Base-by-base conservation (phyloP, 1,139 yeast genomes). In the Taiozyma onychis region DNA sequence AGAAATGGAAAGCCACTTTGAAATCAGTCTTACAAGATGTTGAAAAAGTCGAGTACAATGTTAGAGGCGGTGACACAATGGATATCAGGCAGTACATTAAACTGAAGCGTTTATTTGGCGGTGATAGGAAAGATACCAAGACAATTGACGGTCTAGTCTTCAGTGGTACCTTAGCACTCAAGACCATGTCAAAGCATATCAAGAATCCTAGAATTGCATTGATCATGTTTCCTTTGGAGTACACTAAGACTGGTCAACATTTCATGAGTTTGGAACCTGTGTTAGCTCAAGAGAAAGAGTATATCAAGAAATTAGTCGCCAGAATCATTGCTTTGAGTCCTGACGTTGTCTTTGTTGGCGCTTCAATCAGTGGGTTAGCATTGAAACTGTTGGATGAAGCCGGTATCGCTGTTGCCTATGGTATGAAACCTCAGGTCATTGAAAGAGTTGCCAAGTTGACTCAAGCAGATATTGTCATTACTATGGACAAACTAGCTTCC, bases 81-180 rank as follows among this genome's bases (percentile, higher is more conserved):
- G 97, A 95, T 63, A 83, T 91, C 48, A 78, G 95, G 39, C 95
- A 88, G 57, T 91, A 89, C 66, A 83, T 93, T 45, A 95, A 95
- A 63, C 76, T 93, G 46, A 95, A 93, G 63, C 77, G 90, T 54
- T 80, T 91, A 13, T 75, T 85, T 1, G 99, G 99, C 0, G 93
- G 93, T 0, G 66, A 71, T 1, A 74, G 80, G 9, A 72, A 73
- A 16, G 84, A 85, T 46, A 81, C 95, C 0, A 70, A 71, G 39
- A 78, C 81, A 44, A 67, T 91, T 16, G 83, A 87, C 61, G 99
- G 99, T 1, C 70, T 89, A 7, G 85, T 88, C 13, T 89, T 91
- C 67, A 87, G 98, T 0, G 90, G 91, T 57, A 81, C 85, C 34
- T 72, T 91, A 41, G 96, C 96, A n/a, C 73, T 88, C 43, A 88